Percentiles rank a stretch among this genome's conserved stretches.
These are phyloP conservation scores for Alternaria brassicicola DNA, from an alignment of 2,329 filamentous ascomycete genomes.

Conservation along the genomic window DNA sequence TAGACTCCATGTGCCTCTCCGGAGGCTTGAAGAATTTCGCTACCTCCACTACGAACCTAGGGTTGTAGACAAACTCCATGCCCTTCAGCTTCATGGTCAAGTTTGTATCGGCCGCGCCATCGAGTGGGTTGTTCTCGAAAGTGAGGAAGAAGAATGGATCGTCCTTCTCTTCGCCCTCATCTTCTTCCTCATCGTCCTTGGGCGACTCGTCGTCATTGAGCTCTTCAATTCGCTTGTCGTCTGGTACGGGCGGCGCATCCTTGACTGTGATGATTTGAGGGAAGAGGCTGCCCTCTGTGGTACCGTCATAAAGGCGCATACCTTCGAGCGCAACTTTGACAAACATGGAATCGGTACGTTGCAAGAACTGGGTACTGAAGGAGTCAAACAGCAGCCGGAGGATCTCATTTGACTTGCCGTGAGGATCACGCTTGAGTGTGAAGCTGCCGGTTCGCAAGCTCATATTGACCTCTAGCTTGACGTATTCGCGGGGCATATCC, in stretches of 20 bases:
- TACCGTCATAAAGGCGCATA: conserved; percentile 93
- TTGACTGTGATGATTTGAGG: conserved; percentile 97
- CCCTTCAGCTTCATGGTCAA: conserved; percentile 91
- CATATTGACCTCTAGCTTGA: conserved; percentile 91
- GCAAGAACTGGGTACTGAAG: conserved; percentile 87
- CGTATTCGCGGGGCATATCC: conserved; percentile 85
- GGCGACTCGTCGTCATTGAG: conserved; percentile 55
- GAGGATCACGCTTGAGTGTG: conserved; percentile 84
- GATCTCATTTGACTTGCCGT: conserved; percentile 78
- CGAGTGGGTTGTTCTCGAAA: conserved; percentile 93
- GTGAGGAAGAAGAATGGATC: conserved; percentile 92
- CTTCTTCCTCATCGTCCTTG: conserved; percentile 53
- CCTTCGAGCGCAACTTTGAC: conserved; percentile 90
- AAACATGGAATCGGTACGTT: conserved; percentile 88
- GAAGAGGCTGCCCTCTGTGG: conserved; percentile 86
- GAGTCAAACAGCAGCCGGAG: conserved; percentile 92
- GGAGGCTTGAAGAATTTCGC: conserved; percentile 96
- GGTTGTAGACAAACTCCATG: conserved; percentile 97
- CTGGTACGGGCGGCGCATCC: conserved; percentile 69
- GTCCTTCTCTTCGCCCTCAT: conserved; percentile 56
- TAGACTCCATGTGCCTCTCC: conserved; percentile 97
- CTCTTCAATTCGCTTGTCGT: conserved; percentile 57
- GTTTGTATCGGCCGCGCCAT: conserved; percentile 88
- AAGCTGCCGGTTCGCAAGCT: conserved; percentile 96
- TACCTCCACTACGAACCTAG: conserved; percentile 86